Percentiles rank a stretch among this genome's conserved stretches.
Conservation (phyloP, 1,139 yeast species). For the Nakaseomyces delphensis region DNA sequence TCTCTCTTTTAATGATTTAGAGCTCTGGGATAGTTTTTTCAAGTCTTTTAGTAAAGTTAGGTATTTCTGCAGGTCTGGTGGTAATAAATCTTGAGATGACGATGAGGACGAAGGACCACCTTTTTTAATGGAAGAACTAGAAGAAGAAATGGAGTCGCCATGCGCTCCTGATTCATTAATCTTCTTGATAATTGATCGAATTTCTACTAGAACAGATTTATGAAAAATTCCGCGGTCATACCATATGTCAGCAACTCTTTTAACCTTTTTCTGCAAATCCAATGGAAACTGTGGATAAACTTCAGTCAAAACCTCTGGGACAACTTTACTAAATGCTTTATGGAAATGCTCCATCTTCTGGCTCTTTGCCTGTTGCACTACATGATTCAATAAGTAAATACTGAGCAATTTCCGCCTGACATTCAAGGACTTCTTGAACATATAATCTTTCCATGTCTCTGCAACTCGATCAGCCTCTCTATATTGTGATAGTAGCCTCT, state of each 20-base stretch:
- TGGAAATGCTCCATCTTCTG: constrained; percentile 57
- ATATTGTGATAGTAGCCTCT: constrained; percentile 76
- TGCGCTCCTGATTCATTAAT: not conserved
- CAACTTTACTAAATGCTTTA: constrained; percentile 46
- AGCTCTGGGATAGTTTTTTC: constrained; percentile 16
- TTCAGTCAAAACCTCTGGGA: constrained; percentile 32
- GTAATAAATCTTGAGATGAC: constrained; percentile 1
- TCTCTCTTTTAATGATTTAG: constrained; percentile 19
- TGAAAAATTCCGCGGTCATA: constrained; percentile 55
- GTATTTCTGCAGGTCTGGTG: constrained; percentile 17
- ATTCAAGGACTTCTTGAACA: constrained; percentile 28
- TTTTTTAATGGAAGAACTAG: not conserved
- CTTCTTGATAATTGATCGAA: constrained; percentile 19
- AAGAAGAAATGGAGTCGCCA: not conserved
- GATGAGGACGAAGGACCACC: not conserved
- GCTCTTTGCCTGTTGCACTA: constrained; percentile 72
- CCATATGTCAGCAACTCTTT: constrained; percentile 71
- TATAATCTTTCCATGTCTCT: constrained; percentile 46
- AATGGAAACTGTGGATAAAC: constrained; percentile 24
- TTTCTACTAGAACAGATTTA: constrained; percentile 36
- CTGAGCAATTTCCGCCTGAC: constrained; percentile 48
- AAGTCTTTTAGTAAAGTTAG: constrained; percentile 15
- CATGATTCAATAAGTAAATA: constrained; percentile 73
- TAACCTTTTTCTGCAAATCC: constrained; percentile 46
- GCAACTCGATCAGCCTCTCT: constrained; percentile 57